Evolutionary conservation across 208 protist species (phyloP).

Genomic region (Crithidia thermophila): DNA sequence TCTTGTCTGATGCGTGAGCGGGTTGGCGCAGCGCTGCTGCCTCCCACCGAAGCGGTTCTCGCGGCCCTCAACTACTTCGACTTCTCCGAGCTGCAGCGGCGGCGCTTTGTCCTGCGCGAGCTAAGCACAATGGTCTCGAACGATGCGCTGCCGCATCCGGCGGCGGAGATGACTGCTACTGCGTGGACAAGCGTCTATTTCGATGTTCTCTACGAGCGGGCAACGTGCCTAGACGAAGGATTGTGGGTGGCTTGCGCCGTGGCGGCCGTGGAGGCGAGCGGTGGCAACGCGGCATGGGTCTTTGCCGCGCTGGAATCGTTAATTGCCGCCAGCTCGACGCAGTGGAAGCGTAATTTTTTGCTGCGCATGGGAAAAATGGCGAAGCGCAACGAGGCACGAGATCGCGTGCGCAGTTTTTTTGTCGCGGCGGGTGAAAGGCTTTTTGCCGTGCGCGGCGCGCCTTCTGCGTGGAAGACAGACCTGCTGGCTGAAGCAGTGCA

Average conservation of each 20-base stretch:
- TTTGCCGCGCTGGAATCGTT: slow-evolving; percentile 21
- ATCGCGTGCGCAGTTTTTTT: slow-evolving; percentile 22
- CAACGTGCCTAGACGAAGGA: slow-evolving; percentile 28
- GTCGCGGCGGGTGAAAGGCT: slow-evolving; percentile 14
- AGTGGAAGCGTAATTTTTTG: slow-evolving; percentile 25
- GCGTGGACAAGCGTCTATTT: slow-evolving; percentile 27
- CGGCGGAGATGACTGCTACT: background rate
- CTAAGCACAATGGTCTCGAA: slow-evolving; percentile 4
- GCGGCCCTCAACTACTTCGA: slow-evolving; percentile 24
- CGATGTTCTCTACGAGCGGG: slow-evolving; percentile 30
- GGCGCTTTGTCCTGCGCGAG: slow-evolving; percentile 10
- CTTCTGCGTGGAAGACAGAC: slow-evolving; percentile 26
- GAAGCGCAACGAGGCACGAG: slow-evolving; percentile 12
- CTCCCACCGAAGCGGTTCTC: slow-evolving; percentile 14
- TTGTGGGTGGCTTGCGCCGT: slow-evolving; percentile 28
- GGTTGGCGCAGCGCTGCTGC: slow-evolving; percentile 1
- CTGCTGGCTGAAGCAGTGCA: slow-evolving; percentile 22
- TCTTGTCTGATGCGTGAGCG: slow-evolving; percentile 13
- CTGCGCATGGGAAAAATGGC: slow-evolving; percentile 4
- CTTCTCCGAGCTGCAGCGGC: slow-evolving; percentile 16
- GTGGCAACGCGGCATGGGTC: slow-evolving; percentile 2
- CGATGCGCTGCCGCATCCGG: background rate
- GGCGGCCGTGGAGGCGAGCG: background rate
- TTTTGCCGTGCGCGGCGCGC: background rate
- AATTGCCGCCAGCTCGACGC: slow-evolving; percentile 26